Conservation (phyloP, 306 rosid genomes). For the Senna tora region DNA sequence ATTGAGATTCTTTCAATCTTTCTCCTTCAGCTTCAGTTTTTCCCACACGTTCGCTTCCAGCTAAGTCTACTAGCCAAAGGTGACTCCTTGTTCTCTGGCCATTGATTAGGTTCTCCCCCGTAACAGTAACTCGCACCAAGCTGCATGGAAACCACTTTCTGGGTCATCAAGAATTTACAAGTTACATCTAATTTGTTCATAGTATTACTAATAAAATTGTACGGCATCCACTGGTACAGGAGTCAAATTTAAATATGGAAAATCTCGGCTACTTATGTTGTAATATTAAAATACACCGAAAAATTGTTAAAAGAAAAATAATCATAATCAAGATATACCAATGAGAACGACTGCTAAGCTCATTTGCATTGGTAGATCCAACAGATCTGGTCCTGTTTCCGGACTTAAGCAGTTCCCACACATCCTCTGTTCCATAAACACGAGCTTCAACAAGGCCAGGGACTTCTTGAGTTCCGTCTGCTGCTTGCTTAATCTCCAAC, state of each 20-base stretch:
- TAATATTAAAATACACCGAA: slow-evolving; percentile 8
- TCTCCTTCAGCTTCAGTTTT: slow-evolving; percentile 98
- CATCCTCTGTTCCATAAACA: slow-evolving; percentile 68
- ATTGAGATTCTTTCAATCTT: slow-evolving; percentile 96
- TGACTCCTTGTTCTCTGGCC: slow-evolving; percentile 86
- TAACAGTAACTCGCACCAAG: slow-evolving; percentile 83
- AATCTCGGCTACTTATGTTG: background rate
- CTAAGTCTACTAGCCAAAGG: slow-evolving; percentile 98
- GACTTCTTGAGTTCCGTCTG: slow-evolving; percentile 94
- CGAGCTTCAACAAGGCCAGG: slow-evolving; percentile 90
- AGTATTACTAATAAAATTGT: slow-evolving; percentile 1
- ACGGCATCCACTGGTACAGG: background rate
- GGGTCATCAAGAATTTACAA: slow-evolving; percentile 19
- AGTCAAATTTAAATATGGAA: slow-evolving; percentile 9
- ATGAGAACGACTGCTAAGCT: slow-evolving; percentile 97
- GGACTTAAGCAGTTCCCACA: slow-evolving; percentile 82
- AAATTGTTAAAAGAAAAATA: background rate
- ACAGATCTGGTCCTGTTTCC: slow-evolving; percentile 89
- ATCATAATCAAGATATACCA: slow-evolving; percentile 53
- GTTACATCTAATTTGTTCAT: background rate
- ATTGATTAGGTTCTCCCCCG: slow-evolving; percentile 74
- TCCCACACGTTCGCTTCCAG: slow-evolving; percentile 98
- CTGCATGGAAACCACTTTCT: slow-evolving; percentile 51
- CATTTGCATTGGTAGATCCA: slow-evolving; percentile 95
- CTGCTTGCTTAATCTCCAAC: slow-evolving; percentile 94